Base-by-base conservation (phyloP, 306 rosid genomes). In the Canavalia ensiformis region DNA sequence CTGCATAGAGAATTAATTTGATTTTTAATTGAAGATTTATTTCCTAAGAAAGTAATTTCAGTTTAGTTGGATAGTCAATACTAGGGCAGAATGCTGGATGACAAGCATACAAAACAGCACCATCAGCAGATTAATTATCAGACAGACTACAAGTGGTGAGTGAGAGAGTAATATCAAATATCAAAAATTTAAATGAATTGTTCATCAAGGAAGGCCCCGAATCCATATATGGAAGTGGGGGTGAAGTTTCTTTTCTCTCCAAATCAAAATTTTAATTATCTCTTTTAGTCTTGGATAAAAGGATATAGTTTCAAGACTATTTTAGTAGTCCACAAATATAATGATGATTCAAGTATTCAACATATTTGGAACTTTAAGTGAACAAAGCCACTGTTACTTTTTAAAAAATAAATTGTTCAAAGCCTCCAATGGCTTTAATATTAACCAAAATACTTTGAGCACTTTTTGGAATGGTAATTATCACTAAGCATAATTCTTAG, bases 291-390 rank as follows among this genome's bases (percentile, higher is more conserved):
- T 70, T 6, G 60, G 63, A 52, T n/a, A 9, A 50, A 52, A 72
- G 31, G 35, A 31, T 51, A 63, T 33, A 34, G 47, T 54, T 50
- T 31, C 49, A n/a, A 9, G 42, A 45, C 18, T 45, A 8, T 29
- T 44, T 68, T 30, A 45, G 7, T 28, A 67, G 54, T 18, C 18
- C 7, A 5, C 7, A 58, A 47, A 68, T 25, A 54, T 10, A 44
- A 42, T 58, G 44, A 74, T 30, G 56, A 69, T 47, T 69, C 58
- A 47, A 10, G 77, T 44, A 72, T 62, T 63, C 73, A 29, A 49
- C 47, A 28, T 56, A 67, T 18, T 57, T 47, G 18, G 7, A 74
- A 57, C 62, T 66, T 44, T 12, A 55, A 8, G 29, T 25, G 8
- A 46, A 67, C 25, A 4, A 41, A 10, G n/a, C 5, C 4, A 81